Percentiles rank a stretch among this genome's conserved stretches.
Evolutionary conservation across 2,329 filamentous ascomycete species (phyloP).

Genomic region (Colletotrichum sp.): DNA sequence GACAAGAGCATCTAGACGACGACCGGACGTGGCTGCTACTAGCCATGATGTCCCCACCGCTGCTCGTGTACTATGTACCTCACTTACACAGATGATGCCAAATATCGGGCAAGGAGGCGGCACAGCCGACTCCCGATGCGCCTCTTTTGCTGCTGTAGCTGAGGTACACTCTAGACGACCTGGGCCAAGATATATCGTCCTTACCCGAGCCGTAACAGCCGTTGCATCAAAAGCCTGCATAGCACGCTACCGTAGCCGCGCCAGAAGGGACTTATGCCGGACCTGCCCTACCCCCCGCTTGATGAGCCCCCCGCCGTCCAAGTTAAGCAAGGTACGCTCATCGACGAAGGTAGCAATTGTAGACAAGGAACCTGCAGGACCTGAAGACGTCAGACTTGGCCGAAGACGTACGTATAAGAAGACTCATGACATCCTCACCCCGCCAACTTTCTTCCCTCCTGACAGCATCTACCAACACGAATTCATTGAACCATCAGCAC

Average conservation of each 20-base stretch:
- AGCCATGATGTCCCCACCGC: background rate
- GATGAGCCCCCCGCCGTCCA: background rate
- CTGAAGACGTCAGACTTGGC: slow-evolving; percentile 12
- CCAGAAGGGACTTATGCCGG: background rate
- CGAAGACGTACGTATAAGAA: background rate
- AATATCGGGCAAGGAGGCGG: background rate
- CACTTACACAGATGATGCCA: background rate
- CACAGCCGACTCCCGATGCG: background rate
- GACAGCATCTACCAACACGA: background rate
- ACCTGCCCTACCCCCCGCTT: background rate
- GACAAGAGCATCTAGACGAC: background rate
- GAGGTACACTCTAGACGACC: background rate
- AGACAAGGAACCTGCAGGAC: background rate
- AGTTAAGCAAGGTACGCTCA: background rate
- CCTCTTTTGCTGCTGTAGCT: background rate
- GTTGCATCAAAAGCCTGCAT: background rate
- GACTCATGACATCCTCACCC: background rate
- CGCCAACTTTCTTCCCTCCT: background rate
- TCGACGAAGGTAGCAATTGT: background rate
- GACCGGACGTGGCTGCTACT: background rate
- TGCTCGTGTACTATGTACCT: background rate
- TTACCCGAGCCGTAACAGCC: slow-evolving; percentile 1
- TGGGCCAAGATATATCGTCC: background rate
- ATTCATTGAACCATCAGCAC: background rate
- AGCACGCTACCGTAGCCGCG: background rate